Conservation (phyloP, 2,329 filamentous ascomycete species). For the Botryotinia globosa region DNA sequence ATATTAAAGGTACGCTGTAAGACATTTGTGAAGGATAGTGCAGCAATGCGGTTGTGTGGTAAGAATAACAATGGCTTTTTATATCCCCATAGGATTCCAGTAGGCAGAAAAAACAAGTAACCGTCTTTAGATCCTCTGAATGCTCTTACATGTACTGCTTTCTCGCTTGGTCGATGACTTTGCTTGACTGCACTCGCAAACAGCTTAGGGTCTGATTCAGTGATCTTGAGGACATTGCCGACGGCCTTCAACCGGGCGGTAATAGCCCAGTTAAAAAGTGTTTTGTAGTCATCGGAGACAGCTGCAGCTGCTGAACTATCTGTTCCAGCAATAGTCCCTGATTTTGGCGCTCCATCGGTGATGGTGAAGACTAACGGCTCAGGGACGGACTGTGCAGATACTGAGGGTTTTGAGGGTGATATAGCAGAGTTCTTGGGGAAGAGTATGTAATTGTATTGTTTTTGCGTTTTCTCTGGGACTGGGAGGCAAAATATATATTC, state of each 20-base stretch:
- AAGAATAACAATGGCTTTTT: constrained; percentile 67
- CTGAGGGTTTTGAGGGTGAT: constrained; percentile 48
- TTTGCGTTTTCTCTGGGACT: constrained; percentile 62
- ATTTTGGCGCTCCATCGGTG: constrained; percentile 57
- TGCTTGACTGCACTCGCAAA: constrained; percentile 58
- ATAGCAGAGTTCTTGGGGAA: constrained; percentile 54
- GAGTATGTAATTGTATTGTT: constrained; percentile 64
- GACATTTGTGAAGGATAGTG: constrained; percentile 66
- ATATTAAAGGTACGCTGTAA: constrained; percentile 68
- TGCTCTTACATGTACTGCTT: constrained; percentile 62
- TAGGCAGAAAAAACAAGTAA: constrained; percentile 64
- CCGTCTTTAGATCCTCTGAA: constrained; percentile 68
- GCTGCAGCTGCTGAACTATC: constrained; percentile 49
- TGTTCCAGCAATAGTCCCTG: constrained; percentile 53
- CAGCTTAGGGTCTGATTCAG: constrained; percentile 52
- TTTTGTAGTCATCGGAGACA: constrained; percentile 58
- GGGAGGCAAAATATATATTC: constrained; percentile 63
- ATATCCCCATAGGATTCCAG: constrained; percentile 67
- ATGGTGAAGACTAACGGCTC: constrained; percentile 66
- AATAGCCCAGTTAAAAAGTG: constrained; percentile 61
- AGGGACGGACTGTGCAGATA: constrained; percentile 38
- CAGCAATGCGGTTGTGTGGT: constrained; percentile 57
- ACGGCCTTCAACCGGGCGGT: constrained; percentile 50
- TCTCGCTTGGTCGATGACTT: constrained; percentile 56
- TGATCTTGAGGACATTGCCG: constrained; percentile 48